Evolutionary conservation across 139 green algal genomes (phyloP), one percentile per base, ranked within the genome.

Genomic region (Spirogloea muscicola): DNA sequence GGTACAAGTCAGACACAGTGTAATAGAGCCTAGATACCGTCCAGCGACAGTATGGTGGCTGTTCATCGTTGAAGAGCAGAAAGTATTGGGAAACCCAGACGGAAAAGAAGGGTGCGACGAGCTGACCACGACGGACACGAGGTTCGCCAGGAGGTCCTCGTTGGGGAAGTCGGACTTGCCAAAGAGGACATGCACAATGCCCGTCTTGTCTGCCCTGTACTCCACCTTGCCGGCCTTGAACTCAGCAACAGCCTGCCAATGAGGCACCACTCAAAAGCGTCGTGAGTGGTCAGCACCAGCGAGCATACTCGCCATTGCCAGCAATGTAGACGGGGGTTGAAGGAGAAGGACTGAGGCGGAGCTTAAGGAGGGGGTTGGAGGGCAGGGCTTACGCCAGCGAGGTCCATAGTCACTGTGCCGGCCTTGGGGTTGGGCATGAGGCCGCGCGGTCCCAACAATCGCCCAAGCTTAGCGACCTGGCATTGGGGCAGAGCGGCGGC

Each of bases 341-440:
- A n/a, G n/a, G n/a, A n/a, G n/a, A n/a, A n/a, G n/a, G n/a, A n/a
- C n/a, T n/a, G n/a, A n/a, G n/a, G n/a, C n/a, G n/a, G n/a, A n/a
- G n/a, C n/a, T n/a, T n/a, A n/a, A n/a, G n/a, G n/a, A n/a, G n/a
- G n/a, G n/a, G n/a, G n/a, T n/a, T n/a, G n/a, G n/a, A n/a, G n/a
- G n/a, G n/a, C n/a, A n/a, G n/a, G n/a, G n/a, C 89, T 84, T 74
- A 96, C 91, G 83, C 69, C 79, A 7, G 88, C 86, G 2, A 99
- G 83, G 78, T 99, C 89, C n/a, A 88, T 91, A n/a, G 93, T 96
- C 37, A 99, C 94, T 21, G 95, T 99, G 72, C 95, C 95, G 18
- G 94, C 91, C 90, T 98, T 98, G 77, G 95, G 95, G 86, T 98
- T 99, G 72, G 94, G 94, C 94, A 99, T 99, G 58, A 99, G 86